Evolutionary conservation across 225 moss, liverwort and hornwort species (phyloP).

Genomic region (Ulota crispa): DNA sequence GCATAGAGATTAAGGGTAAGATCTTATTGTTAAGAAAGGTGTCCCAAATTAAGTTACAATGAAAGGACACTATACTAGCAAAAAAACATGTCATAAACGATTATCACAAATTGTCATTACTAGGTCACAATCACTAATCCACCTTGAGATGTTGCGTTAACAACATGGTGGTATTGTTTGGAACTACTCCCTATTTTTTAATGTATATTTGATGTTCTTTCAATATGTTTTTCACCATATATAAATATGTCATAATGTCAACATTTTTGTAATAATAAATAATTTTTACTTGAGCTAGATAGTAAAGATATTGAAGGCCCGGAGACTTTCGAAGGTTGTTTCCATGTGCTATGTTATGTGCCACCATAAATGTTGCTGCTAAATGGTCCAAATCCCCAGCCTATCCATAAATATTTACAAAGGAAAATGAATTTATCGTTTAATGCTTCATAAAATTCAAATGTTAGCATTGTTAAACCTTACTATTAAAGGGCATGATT

Average conservation of each 20-base stretch:
- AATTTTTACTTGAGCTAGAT: constrained; percentile 68
- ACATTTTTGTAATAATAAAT: background rate
- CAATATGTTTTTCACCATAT: fast-evolving
- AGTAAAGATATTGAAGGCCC: constrained; percentile 89
- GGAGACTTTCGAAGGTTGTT: constrained; percentile 97
- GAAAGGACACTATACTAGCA: too few species aligned
- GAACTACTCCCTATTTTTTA: too few species aligned
- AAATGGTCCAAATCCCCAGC: constrained; percentile 98
- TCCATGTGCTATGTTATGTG: constrained; percentile 95
- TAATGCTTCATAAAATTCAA: fast-evolving
- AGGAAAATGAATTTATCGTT: background rate
- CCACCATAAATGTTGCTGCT: constrained; percentile 84
- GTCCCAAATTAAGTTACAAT: too few species aligned
- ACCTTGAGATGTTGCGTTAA: too few species aligned
- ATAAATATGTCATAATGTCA: background rate
- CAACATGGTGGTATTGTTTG: too few species aligned
- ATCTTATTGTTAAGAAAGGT: too few species aligned
- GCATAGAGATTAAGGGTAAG: too few species aligned
- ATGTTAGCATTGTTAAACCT: fast-evolving
- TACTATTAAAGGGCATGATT: too few species aligned
- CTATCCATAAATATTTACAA: constrained; percentile 18
- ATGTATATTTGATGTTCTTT: fast-evolving
- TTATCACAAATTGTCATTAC: too few species aligned
- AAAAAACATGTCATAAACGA: too few species aligned
- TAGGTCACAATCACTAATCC: too few species aligned